Base-by-base conservation (phyloP, 2,329 filamentous ascomycete species). In the Hymenoscyphus albidus region DNA sequence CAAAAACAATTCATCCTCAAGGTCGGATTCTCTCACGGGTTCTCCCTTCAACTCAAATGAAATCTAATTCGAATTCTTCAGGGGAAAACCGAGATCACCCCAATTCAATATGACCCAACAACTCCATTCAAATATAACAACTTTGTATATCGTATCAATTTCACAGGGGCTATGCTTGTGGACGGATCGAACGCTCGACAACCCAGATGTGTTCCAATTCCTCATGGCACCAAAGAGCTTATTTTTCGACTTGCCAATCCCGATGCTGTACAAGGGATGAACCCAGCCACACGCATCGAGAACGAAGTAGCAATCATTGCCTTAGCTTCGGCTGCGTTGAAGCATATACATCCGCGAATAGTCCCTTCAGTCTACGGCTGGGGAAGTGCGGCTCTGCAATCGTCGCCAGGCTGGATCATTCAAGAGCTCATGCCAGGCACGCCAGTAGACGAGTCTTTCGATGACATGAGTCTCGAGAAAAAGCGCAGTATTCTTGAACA, bases 61-160 rank as follows among this genome's bases (percentile, higher is more conserved):
- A 10, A 3, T 22, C 56, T 65, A 58, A 61, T 40, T 60, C 13
- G 18, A 38, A 31, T 42, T 27, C 58, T 22, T 42, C 14, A 62
- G 59, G 54, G 62, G 18, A 54, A 62, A 3, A 67, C 62, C 31
- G 57, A 70, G 35, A 69, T 75, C 55, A 59, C 40, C 14, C 73
- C 72, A 10, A 70, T 76, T 57, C 69, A 74, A 68, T 76, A 77
- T 62, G 73, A 77, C 38, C 70, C 74, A 32, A 67, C 73, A 56
- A 70, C 68, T 60, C 72, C 71, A 14, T 77, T 76, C 70, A 74
- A 73, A 57, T 76, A 76, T 69, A 76, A 76, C 68, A 77, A 76
- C 68, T 77, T 77, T 61, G 70, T 77, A 35, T 77, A 77, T 65
- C 72, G 62, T 42, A 63, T 77, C 62, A 65, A 22, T 18, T 64